Base-by-base conservation (phyloP, 2,329 filamentous ascomycete species). In the Aspergillus novoparasiticus region DNA sequence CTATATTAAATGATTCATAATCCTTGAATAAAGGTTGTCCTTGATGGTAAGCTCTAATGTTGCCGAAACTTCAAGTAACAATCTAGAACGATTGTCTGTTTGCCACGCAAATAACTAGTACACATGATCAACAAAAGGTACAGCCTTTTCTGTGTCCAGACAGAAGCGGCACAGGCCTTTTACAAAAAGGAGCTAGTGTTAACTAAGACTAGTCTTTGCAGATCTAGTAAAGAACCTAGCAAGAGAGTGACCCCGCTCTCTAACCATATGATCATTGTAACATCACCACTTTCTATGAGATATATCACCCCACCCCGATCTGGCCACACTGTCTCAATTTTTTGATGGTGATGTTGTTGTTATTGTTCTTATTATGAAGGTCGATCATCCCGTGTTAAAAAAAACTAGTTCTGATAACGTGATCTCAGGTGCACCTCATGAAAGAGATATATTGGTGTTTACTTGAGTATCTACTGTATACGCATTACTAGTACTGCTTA, bases 231-330 rank as follows among this genome's bases (percentile, higher is more conserved):
- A 58, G 30, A 41, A 5, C 39, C 39, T 39, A 19, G 19, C 8
- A n/a, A 14, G 39, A 41, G 8, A n/a, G 14, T 41, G 45, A 57
- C 55, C 55, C 56, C 43, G 9, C 16, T n/a, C 43, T 16, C 19
- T 6, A 58, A 58, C 34, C 58, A 59, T 59, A 53, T 41, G 48
- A 59, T 59, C 14, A 59, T 36, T 26, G 32, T 55, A 28, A 39
- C 32, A 55, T 55, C 11, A 55, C 32, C 51, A 55, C 23, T 21
- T 39, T 36, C 12, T 36, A 28, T 54, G 57, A 21, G 51, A 48
- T 23, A 39, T 39, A 39, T 55, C 34, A 39, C 32, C 51, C 34
- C 34, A 55, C 34, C 32, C 39, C 39, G 21, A 28, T 55, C 34
- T 36, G 51, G 21, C 51, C 51, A 55, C 51, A 21, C 12, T 8